These are phyloP conservation scores for Cyphellophora europaea DNA, from an alignment of 2,329 filamentous ascomycete genomes.

Conservation along the genomic window DNA sequence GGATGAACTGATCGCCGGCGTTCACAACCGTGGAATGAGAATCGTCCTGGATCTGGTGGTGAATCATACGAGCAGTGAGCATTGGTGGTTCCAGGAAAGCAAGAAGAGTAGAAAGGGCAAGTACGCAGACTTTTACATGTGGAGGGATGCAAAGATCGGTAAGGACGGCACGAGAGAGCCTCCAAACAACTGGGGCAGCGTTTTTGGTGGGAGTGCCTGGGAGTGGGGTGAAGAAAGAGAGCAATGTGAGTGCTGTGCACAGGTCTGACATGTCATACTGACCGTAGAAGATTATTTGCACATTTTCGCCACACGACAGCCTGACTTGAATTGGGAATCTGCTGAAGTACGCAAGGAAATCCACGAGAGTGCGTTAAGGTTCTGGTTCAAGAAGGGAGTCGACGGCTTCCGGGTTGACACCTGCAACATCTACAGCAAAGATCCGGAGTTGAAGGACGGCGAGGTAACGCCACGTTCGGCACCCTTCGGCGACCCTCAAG, in stretches of 20 bases:
- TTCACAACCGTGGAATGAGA: slow-evolving; percentile 56
- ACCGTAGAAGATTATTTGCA: slow-evolving; percentile 67
- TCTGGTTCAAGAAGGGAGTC: slow-evolving; percentile 63
- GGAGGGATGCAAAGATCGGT: slow-evolving; percentile 46
- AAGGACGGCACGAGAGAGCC: slow-evolving; percentile 42
- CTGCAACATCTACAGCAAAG: slow-evolving; percentile 18
- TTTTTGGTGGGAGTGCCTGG: slow-evolving; percentile 23
- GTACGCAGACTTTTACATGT: slow-evolving; percentile 57
- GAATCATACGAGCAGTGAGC: slow-evolving; percentile 59
- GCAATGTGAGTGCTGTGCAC: too few species aligned
- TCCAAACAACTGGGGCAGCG: slow-evolving; percentile 46
- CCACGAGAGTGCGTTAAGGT: slow-evolving; percentile 58
- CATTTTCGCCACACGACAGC: slow-evolving; percentile 61
- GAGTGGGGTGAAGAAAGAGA: slow-evolving; percentile 8
- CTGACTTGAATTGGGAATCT: slow-evolving; percentile 72
- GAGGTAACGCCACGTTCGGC: slow-evolving; percentile 24
- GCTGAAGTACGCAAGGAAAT: slow-evolving; percentile 52
- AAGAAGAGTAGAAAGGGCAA: slow-evolving; percentile 29
- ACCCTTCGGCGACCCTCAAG: neutral
- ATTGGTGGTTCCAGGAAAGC: slow-evolving; percentile 50
- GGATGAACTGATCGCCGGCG: slow-evolving; percentile 49
- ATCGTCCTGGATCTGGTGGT: slow-evolving; percentile 66
- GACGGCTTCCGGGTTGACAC: slow-evolving; percentile 58
- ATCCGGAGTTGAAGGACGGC: slow-evolving; percentile 36
- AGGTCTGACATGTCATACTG: too few species aligned